Conservation (phyloP, 257 asterid species). For the Penstemon davidsonii region DNA sequence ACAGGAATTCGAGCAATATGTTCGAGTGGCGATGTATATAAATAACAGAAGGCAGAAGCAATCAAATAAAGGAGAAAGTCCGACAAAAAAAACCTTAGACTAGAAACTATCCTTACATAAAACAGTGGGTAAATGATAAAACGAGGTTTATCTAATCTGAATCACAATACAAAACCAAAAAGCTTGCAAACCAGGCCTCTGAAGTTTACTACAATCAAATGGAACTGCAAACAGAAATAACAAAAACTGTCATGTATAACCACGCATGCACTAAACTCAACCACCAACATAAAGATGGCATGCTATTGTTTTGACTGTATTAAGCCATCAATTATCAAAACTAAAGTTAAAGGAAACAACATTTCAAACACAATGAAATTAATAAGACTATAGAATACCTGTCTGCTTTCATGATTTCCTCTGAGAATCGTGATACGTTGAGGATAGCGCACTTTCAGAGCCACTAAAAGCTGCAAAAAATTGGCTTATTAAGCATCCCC, state of each 20-base stretch:
- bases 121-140: neutral
- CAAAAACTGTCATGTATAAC: neutral
- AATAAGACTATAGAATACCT: constrained; percentile 36
- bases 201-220: neutral
- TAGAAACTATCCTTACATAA: neutral
- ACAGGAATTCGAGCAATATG: neutral
- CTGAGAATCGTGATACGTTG: constrained; percentile 73
- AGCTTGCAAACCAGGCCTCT: neutral
- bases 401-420: constrained; percentile 79
- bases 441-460: constrained; percentile 71
- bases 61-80: too few species aligned
- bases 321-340: neutral
- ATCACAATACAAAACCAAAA: neutral
- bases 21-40: too few species aligned
- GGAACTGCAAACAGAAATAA: neutral
- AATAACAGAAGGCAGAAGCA: too few species aligned
- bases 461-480: constrained; percentile 59
- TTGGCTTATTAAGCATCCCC: constrained; percentile 27
- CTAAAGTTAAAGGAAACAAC: neutral
- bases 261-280: too few species aligned
- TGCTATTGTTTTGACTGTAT: neutral
- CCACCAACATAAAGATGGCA: neutral
- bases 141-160: neutral
- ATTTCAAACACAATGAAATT: neutral
- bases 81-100: neutral